Evolutionary conservation across 352 stramenopile species (phyloP), one percentile per base, ranked within the genome.

Genomic region (Pythium grandisporangium): DNA sequence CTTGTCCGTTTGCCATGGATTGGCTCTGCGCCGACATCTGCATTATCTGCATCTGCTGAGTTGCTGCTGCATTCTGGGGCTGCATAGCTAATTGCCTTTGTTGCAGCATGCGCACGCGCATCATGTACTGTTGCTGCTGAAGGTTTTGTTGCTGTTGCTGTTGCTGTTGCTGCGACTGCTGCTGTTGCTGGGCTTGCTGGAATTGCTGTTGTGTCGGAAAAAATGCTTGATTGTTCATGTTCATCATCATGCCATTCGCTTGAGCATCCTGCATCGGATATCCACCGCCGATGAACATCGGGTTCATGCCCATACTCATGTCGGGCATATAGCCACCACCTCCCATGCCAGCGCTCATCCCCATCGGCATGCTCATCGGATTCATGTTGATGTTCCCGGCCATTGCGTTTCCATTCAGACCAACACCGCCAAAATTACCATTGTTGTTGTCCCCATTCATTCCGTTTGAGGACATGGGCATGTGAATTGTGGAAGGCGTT

Each of bases 131-230:
- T 33, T 54, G 38, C 17, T 72, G 67, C 43, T 80, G 67, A 13
- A 80, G 45, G 64, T 74, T 81, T 8, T 77, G 69, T 53, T 87
- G 66, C 56, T 88, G 89, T 22, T 89, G 71, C 51, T 92, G 79
- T 44, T 89, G 75, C 39, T 90, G 76, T 29, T 50, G 43, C 17
- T 41, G 43, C n/a, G 34, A 30, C 30, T 58, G 51, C 42, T 84
- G 69, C 41, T 87, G 73, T 54, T 84, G 70, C 51, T 77, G 70
- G 13, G 64, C 57, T 37, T 74, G 73, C 43, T 76, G 78, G 38
- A 79, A 85, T 32, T 77, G 69, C 45, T 58, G 55, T 37, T 86
- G 75, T 3, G 58, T n/a, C n/a, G n/a, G n/a, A n/a, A n/a, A n/a
- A n/a, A n/a, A n/a, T n/a, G n/a, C n/a, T n/a, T n/a, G 57, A 24